Evolutionary conservation across 371 early-diverging fungal species (phyloP), one percentile per base, ranked within the genome.

Genomic region (Nematocida sp.): DNA sequence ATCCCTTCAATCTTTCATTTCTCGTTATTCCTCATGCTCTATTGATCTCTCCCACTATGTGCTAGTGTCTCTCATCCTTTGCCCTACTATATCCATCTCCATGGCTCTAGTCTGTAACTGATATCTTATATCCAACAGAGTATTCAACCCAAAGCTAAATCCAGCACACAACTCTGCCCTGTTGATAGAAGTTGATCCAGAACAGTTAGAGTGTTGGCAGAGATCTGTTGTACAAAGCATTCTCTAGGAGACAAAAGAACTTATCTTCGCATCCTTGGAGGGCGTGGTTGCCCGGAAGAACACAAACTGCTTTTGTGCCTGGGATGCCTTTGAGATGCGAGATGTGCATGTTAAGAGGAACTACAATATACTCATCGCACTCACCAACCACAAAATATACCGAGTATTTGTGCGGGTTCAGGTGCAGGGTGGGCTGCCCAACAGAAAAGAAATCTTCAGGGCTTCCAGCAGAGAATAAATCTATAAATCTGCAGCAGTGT

Each of bases 361-460:
- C 40, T 25, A 63, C 48, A 7, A 49, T 11, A 63, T 75, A 82
- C 46, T 82, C 79, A 56, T 80, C 80, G 2, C 66, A 55, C 21
- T 45, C 64, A 43, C 80, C 76, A 19, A 82, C 25, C 21, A 82
- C 49, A 54, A 48, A 54, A 3, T 74, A 67, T 23, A 78, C 23
- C 29, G 58, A 67, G n/a, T 50, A 21, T 7, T 51, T 62, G 19
- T 19, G 31, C 5, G 36, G 52, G 49, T 77, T 79, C 0, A 76
- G 34, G 21, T 64, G 41, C n/a, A 49, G 46, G 49, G 45, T 78
- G 34, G 29, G 40, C 15, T 50, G 41, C 36, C 76, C 78, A 23
- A 57, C 56, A 27, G 76, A 75, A 67, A 82, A 79, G 38, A 79
- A 43, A 63, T 82, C 82, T 57, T 82, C 82, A 53, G 50, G 66